Base-by-base conservation (phyloP, 2,329 filamentous ascomycete genomes). In the Fusarium tricinctum region DNA sequence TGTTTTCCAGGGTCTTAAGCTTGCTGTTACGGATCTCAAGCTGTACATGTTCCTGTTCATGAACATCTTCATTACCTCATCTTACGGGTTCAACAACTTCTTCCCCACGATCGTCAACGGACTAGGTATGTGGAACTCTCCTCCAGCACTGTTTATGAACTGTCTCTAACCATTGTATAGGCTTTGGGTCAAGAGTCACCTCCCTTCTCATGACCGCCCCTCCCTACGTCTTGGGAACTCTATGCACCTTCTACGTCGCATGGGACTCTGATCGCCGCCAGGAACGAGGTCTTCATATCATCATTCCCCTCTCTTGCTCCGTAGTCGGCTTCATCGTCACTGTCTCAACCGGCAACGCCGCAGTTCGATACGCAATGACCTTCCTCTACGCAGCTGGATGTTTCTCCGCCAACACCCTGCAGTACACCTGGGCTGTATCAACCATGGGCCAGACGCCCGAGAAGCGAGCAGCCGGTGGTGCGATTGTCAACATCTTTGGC, bases 241-340 rank as follows among this genome's bases (percentile, higher is more conserved):
- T 89, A 15, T 86, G 83, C 3, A 84, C 87, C 0, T 86, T 88
- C 63, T 59, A 81, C 8, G 89, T 89, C 33, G 84, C 87, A 17
- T 88, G 86, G 82, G 85, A 88, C 68, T 86, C 87, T 6, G 88
- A 90, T 66, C 83, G 82, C 6, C 87, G 84, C 0, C 84, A 85
- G n/a, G 88, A 91, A 68, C 83, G 88, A 13, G 89, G 87, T 71
- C 83, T 84, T 64, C 89, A 90, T 71, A 84, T 91, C 52, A 81
- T 82, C 0, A 66, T 86, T 0, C 88, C 88, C 0, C 80, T 89
- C 13, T 84, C 80, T 33, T 78, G 89, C 33, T 85, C 85, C 3
- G 79, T 89, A 2, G 77, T 77, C 1, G 84, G 86, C 2, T 91
- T 88, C 75, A 85, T 90, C 60, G 79, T 91, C 22, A 85, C 85